Base-by-base conservation (phyloP, 371 early-diverging fungal species). In the Mucor indicus region DNA sequence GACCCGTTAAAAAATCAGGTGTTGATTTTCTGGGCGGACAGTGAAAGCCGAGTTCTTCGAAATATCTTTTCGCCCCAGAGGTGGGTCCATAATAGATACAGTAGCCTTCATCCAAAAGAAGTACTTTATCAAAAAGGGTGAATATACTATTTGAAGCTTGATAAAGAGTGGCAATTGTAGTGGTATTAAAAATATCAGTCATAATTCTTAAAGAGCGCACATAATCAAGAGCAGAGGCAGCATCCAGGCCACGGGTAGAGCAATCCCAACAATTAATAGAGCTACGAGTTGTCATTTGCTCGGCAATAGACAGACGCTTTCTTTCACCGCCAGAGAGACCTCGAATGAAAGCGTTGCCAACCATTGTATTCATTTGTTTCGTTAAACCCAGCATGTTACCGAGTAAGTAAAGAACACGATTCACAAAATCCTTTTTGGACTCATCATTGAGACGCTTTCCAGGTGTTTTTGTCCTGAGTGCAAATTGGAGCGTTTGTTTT, bases 241-340 rank as follows among this genome's bases (percentile, higher is more conserved):
- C 81, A 74, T 97, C 98, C 13, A 97, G 70, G 43, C 96, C 95
- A 54, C 86, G 81, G 0, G 91, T 91, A n/a, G 90, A 85, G 22
- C 91, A 91, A 55, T 94, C 93, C 78, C 90, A 85, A 55, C 89
- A 78, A 48, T 84, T 81, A 45, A 90, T 68, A 2, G 81, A 63
- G 20, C 86, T 84, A 24, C 75, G 70, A 10, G 87, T 79, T 3
- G 92, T 81, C 47, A 95, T 83, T 61, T 94, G 89, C 63, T 86
- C 86, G 11, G 89, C 93, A 48, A 92, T 90, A 1, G 84, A 79
- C 13, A 90, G 70, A 46, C 96, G 84, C 80, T 95, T 93, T 41
- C 87, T 75, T 73, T 85, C 92, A 44, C 94, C 95, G 51, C 86
- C 95, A 15, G 85, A 84, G 24, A 91, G 71, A 48, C 93, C 92